Conservation (phyloP, 768 basidiomycete genomes). For the Nidularia pulvinata region DNA sequence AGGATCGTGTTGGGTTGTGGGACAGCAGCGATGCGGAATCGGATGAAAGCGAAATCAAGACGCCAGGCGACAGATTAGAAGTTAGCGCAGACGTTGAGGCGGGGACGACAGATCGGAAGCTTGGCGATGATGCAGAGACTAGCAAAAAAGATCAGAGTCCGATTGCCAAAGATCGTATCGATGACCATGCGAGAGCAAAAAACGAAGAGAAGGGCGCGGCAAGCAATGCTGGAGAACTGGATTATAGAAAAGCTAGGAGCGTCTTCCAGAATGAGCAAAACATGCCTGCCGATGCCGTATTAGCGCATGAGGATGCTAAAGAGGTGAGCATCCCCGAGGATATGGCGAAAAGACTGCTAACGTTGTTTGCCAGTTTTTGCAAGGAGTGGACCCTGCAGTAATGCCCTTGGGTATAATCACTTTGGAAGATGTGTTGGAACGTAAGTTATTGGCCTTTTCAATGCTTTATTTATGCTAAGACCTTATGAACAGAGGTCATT, state of each 20-base stretch:
- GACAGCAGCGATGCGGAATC: constrained; percentile 48
- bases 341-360: neutral
- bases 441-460: constrained; percentile 25
- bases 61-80: too few relatives aligned
- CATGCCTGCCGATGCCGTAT: constrained; percentile 87
- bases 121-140: neutral
- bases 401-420: constrained; percentile 93
- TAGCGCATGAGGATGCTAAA: constrained; percentile 71
- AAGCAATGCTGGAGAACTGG: neutral
- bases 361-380: constrained; percentile 61
- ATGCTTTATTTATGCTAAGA: neutral
- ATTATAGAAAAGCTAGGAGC: neutral
- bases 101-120: neutral
- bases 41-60: too few relatives aligned
- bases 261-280: constrained; percentile 39
- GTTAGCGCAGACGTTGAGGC: constrained; percentile 10
- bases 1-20: constrained; percentile 72
- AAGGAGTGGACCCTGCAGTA: constrained; percentile 79
- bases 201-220: neutral
- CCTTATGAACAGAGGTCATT: constrained; percentile 62
- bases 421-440: constrained; percentile 91
- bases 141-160: neutral
- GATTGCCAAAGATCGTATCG: neutral
- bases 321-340: constrained; percentile 47
- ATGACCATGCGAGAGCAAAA: neutral